Evolutionary conservation across 2,329 filamentous ascomycete genomes (phyloP).

Genomic region (Fulvia fulva): DNA sequence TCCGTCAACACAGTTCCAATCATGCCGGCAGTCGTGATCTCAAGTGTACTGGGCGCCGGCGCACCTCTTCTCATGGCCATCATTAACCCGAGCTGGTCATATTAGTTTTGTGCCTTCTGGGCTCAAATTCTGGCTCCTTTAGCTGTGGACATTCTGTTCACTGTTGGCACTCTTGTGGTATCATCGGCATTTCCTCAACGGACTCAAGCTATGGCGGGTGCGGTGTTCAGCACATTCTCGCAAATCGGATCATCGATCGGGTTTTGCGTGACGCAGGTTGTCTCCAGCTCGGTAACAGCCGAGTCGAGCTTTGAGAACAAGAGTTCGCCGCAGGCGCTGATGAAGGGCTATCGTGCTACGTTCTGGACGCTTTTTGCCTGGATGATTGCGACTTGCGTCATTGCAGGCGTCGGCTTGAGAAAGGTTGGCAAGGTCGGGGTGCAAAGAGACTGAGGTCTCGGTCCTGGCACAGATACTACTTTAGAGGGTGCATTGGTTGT

Average conservation of each 20-base stretch:
- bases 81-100: slow-evolving; percentile 44
- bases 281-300: slow-evolving; percentile 30
- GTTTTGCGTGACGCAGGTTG: slow-evolving; percentile 38
- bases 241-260: slow-evolving; percentile 43
- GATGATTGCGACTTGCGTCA: slow-evolving; percentile 26
- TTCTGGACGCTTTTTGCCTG: slow-evolving; percentile 40
- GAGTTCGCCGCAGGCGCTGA: slow-evolving; percentile 22
- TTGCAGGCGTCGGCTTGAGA: slow-evolving; percentile 39
- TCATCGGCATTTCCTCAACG: slow-evolving; percentile 38
- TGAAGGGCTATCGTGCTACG: slow-evolving; percentile 39
- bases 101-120: slow-evolving; percentile 39
- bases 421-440: slow-evolving; percentile 41
- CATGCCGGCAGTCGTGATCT: no score
- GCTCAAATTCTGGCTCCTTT: slow-evolving; percentile 18
- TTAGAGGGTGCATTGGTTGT: neutral
- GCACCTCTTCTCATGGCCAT: slow-evolving; percentile 48
- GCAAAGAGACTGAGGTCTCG: slow-evolving; percentile 31
- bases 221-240: slow-evolving; percentile 44
- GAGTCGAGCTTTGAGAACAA: slow-evolving; percentile 26
- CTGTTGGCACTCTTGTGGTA: slow-evolving; percentile 43
- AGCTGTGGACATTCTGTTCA: slow-evolving; percentile 34
- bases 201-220: slow-evolving; percentile 44
- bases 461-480: neutral
- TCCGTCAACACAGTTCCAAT: no score
- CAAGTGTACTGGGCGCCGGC: slow-evolving; percentile 22